Base-by-base conservation (phyloP, 305 asterid species). In the Coffea humblotiana region DNA sequence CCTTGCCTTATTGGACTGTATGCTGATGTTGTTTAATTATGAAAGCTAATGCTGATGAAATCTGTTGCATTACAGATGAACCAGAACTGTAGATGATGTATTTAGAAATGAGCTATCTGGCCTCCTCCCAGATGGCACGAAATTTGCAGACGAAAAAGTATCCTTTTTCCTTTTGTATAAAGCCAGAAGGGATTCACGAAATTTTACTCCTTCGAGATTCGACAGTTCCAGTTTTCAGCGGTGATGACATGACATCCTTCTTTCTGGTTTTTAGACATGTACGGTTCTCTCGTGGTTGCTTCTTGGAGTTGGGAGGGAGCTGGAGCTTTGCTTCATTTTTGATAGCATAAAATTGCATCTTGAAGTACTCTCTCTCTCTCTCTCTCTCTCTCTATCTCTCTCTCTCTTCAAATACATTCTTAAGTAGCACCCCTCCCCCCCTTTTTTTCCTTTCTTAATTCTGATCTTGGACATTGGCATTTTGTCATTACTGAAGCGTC, bases 41-140 rank as follows among this genome's bases (percentile, higher is more conserved):
- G 5, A 43, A 43, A 43, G 47, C 47, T 43, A 43, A 43, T 43
- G 47, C 47, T 43, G 6, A 43, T 43, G 47, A 43, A 43, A 43
- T 43, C 47, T 43, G 47, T 43, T 43, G 47, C 47, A 43, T 43
- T 43, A 6, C 3, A 43, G 6, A 6, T 6, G 3, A 43, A 43
- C 6, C 47, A 65, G 79, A 35, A n/a, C 75, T 74, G 37, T 81
- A 68, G 79, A 21, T 37, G 76, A 32, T 76, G 51, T 45, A 21
- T 15, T 25, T 40, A n/a, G 49, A 72, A 48, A 13, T 15, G 21
- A 7, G 3, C 43, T 64, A 74, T 15, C 13, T 35, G 40, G 68
- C 9, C 61, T 27, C 21, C 52, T 16, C 37, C 49, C n/a, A n/a
- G n/a, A n/a, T 66, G 72, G 79, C 66, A 64, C 66, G 37, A 2